These are phyloP conservation scores for Nicotiana otophora DNA, from an alignment of 257 asterid species.

Conservation along the genomic window DNA sequence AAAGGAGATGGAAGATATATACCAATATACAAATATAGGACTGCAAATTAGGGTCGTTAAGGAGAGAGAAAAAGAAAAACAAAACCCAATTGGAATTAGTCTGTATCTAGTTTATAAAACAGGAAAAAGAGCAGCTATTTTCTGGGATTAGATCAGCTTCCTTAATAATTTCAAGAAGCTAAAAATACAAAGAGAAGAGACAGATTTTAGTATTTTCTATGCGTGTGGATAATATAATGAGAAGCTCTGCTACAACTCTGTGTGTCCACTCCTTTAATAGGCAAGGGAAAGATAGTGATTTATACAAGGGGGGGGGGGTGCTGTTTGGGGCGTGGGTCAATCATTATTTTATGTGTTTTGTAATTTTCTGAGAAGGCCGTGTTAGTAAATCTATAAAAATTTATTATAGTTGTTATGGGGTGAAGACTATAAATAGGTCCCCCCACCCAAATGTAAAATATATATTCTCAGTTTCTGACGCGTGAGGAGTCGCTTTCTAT, in stretches of 20 bases:
- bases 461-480: not conserved
- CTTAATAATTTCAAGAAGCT: not conserved
- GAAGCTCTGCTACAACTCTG: conserved; percentile 7
- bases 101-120: not conserved
- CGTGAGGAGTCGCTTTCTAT: not conserved
- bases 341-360: not conserved
- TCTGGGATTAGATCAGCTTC: not conserved
- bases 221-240: not conserved
- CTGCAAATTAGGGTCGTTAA: not conserved
- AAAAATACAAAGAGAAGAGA: not conserved
- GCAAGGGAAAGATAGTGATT: not conserved
- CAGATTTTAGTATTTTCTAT: not conserved
- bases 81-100: not conserved
- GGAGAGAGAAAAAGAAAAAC: not conserved
- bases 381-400: not conserved
- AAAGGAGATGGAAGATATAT: not conserved
- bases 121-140: not conserved
- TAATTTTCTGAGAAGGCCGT: conserved; percentile 9
- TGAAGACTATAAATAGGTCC: not conserved
- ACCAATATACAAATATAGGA: not conserved
- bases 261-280: conserved; percentile 7
- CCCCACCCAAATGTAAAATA: not conserved
- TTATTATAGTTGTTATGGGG: not conserved
- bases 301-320: not conserved
- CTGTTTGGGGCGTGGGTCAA: conserved; percentile 6